Percentiles rank a stretch among this genome's conserved stretches.
These are phyloP conservation scores for Chondrostereum purpureum DNA, from an alignment of 1,284 basidiomycete species.

Conservation along the genomic window DNA sequence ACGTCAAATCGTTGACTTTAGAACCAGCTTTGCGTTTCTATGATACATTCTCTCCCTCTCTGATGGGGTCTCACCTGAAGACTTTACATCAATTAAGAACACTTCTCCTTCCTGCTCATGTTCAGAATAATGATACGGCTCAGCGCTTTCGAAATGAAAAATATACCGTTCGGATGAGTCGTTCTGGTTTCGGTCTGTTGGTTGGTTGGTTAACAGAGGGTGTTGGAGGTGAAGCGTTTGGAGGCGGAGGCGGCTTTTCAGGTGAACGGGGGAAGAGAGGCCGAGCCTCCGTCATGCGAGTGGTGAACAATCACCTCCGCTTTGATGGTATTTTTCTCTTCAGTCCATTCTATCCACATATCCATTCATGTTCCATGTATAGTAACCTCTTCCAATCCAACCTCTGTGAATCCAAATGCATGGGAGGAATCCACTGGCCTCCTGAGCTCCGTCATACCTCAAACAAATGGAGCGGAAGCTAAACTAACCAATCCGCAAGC, in stretches of 20 bases:
- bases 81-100: slow-evolving; percentile 81
- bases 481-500: slow-evolving; percentile 50
- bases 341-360: slow-evolving; percentile 9
- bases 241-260: slow-evolving; percentile 76
- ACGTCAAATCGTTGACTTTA: slow-evolving; percentile 4
- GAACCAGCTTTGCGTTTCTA: slow-evolving; percentile 70
- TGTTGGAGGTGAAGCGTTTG: slow-evolving; percentile 77
- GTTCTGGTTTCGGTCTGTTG: slow-evolving; percentile 87
- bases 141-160: slow-evolving; percentile 87
- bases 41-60: slow-evolving; percentile 61
- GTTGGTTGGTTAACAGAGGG: slow-evolving; percentile 96
- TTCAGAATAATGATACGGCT: slow-evolving; percentile 78
- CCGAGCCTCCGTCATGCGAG: slow-evolving; percentile 81
- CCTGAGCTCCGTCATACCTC: slow-evolving; percentile 69
- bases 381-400: slow-evolving; percentile 69
- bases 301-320: slow-evolving; percentile 89
- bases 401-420: slow-evolving; percentile 51
- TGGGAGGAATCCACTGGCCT: slow-evolving; percentile 84
- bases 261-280: slow-evolving; percentile 78
- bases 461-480: slow-evolving; percentile 37
- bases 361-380: slow-evolving; percentile 21
- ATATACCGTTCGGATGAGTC: slow-evolving; percentile 87
- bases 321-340: slow-evolving; percentile 68
- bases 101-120: slow-evolving; percentile 79
- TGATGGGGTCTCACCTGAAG: slow-evolving; percentile 65